Conservation (phyloP, 805 yeast species). For the Torulaspora maleeae region DNA sequence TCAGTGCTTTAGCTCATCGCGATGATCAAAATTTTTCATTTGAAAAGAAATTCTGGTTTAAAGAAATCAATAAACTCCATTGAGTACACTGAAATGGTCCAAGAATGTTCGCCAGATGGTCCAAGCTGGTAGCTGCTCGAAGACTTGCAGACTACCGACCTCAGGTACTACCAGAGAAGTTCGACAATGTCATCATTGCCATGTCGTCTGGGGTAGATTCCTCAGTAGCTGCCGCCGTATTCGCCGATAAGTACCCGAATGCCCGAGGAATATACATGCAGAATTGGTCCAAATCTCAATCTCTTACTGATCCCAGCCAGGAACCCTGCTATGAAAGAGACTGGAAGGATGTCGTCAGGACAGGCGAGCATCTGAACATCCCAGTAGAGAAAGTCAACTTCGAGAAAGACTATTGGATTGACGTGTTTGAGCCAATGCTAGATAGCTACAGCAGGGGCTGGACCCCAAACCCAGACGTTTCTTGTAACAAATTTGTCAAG, state of each 20-base stretch:
- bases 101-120: conserved; percentile 13
- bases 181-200: conserved; percentile 72
- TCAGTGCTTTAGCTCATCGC: conserved; percentile 15
- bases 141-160: conserved; percentile 14
- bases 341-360: conserved; percentile 75
- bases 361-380: conserved; percentile 56
- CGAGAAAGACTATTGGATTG: conserved; percentile 88
- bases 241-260: conserved; percentile 48
- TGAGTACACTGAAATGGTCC: not conserved
- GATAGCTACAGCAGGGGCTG: conserved; percentile 61
- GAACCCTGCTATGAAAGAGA: conserved; percentile 71
- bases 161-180: conserved; percentile 38
- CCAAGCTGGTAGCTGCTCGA: conserved; percentile 11
- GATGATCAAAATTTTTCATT: conserved; percentile 13
- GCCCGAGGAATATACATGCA: conserved; percentile 89
- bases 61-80: not conserved
- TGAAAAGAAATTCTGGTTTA: not conserved
- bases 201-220: conserved; percentile 98
- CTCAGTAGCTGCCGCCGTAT: conserved; percentile 74
- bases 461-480: conserved; percentile 94
- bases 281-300: conserved; percentile 62
- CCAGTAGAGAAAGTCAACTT: conserved; percentile 74
- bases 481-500: conserved; percentile 80
- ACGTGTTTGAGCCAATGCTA: conserved; percentile 91
- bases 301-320: conserved; percentile 39